These are phyloP conservation scores for Paramecium tetraurelia DNA, from an alignment of 73 alveolate genomes.

Conservation along the genomic window DNA sequence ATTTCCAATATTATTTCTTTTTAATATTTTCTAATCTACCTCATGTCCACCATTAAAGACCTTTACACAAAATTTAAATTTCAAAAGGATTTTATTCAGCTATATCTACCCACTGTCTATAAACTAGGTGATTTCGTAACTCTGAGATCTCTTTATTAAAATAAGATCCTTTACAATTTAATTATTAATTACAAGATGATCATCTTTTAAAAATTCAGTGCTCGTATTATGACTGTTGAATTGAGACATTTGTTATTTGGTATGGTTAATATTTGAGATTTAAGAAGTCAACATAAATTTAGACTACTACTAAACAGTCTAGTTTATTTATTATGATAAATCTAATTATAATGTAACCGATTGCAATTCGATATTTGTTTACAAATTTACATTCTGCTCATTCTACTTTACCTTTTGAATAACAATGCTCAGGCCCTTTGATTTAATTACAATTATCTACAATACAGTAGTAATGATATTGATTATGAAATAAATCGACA, in stretches of 20 bases:
- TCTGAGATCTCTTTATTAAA: neutral
- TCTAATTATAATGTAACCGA: neutral
- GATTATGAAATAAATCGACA: neutral
- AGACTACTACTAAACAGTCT: neutral
- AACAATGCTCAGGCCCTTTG: neutral
- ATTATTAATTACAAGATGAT: neutral
- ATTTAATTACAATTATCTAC: neutral
- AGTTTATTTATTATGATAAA: neutral
- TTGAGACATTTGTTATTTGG: neutral
- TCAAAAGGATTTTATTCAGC: neutral
- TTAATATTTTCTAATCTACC: constrained; percentile 23
- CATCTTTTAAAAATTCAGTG: neutral
- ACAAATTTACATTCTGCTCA: neutral
- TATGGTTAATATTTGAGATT: neutral
- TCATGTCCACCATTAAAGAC: neutral
- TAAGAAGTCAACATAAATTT: neutral
- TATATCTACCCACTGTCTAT: neutral
- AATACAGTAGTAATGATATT: neutral
- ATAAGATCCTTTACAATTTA: neutral
- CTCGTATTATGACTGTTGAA: neutral
- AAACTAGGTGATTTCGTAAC: neutral
- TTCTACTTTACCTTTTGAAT: neutral
- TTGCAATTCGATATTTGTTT: neutral
- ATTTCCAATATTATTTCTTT: neutral
- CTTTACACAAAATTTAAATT: neutral